Percentiles rank a stretch among this genome's conserved stretches.
These are phyloP conservation scores for Tremellales sp. DNA, from an alignment of 1,284 basidiomycete genomes.

Conservation along the genomic window DNA sequence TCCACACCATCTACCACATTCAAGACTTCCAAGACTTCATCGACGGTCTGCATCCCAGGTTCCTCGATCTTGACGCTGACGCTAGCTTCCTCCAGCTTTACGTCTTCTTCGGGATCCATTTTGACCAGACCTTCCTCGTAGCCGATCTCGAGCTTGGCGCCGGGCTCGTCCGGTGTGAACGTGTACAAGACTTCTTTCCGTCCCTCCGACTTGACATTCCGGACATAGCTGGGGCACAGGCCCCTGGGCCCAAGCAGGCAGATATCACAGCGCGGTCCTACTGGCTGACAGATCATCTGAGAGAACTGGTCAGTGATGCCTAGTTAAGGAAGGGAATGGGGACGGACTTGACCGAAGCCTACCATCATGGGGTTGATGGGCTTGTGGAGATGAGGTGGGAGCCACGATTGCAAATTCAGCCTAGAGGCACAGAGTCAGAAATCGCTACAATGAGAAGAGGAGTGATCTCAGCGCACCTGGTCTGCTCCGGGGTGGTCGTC, in stretches of 20 bases:
- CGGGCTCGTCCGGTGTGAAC: conserved; percentile 57
- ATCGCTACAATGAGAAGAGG: conserved; percentile 1
- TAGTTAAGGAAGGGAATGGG: background rate
- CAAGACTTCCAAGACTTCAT: conserved; percentile 21
- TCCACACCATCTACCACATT: conserved; percentile 23
- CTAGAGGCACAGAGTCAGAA: conserved; percentile 47
- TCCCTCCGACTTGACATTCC: conserved; percentile 35
- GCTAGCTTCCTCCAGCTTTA: conserved; percentile 8
- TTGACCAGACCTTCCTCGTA: conserved; percentile 57
- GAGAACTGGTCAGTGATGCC: background rate
- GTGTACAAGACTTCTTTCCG: conserved; percentile 45
- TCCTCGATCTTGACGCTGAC: conserved; percentile 8
- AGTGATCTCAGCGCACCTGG: conserved; percentile 55
- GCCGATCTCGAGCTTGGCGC: conserved; percentile 35
- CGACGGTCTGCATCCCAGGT: conserved; percentile 11
- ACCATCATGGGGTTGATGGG: conserved; percentile 86
- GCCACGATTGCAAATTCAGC: conserved; percentile 84
- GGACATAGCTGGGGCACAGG: conserved; percentile 48
- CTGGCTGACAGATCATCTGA: conserved; percentile 66
- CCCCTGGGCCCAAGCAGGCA: conserved; percentile 54
- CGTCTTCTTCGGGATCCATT: conserved; percentile 7
- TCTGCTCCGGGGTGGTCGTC: conserved; percentile 83
- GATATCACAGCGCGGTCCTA: conserved; percentile 75
- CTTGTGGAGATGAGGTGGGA: conserved; percentile 70
- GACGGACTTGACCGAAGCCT: conserved; percentile 72